Base-by-base conservation (phyloP, 2,329 filamentous ascomycete species). In the Fusarium verticillioides region DNA sequence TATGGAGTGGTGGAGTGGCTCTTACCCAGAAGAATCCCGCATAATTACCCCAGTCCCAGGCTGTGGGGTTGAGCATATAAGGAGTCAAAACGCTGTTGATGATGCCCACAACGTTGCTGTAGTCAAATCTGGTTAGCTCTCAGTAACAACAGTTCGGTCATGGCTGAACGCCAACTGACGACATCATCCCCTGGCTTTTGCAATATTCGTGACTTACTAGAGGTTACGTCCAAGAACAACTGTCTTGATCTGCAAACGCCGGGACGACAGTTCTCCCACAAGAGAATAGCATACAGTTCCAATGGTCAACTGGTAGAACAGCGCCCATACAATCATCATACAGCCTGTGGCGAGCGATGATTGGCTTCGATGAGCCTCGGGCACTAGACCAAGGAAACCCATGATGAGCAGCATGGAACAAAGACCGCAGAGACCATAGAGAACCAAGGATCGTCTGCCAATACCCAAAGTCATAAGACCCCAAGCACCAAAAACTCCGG, bases 231-330 rank as follows among this genome's bases (percentile, higher is more conserved):
- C 94, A 5, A 97, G 88, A 2, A 96, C 95, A 28, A 97, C 93
- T 1, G 95, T 97, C 85, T 97, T 97, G 85, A 97, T 95, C 79
- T 95, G 93, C 39, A 98, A 87, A 4, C 95, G 89, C 19, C 93
- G 90, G 1, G 94, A 94, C 0, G 94, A 95, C 28, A 97, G 83
- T 81, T 97, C 95, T 2, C 93, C 90, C 9, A 97, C 95, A 16
- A 97, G 88, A 0, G 94, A 96, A 83, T 97, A 97, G 82, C 93
- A 94, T 12, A 97, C 94, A 0, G 95, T 96, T 43, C 95, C 95
- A 54, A 97, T 94, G 0, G 94, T 93, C 53, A 96, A 86, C 80
- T 97, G 94, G 83, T 97, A 97, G 77, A 92, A 89, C 50, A 96
- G 84, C 2, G 95, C 92, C 93, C 93, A 96, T 63, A 91, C 82